Base-by-base conservation (phyloP, 2,329 filamentous ascomycete genomes). In the Pseudonectria foliicola region DNA sequence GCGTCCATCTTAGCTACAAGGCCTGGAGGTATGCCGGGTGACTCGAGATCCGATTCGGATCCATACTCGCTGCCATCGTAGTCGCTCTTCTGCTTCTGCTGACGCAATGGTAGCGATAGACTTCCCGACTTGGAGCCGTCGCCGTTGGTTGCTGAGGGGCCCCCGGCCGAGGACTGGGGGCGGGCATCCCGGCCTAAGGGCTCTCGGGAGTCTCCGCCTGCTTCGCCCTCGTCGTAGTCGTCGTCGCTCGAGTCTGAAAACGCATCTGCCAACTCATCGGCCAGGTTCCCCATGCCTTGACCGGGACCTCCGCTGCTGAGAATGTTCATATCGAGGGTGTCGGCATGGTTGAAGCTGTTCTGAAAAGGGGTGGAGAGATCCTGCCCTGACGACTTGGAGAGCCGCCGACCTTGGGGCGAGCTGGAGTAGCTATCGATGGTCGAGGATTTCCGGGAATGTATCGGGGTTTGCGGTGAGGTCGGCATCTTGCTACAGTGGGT, bases 11-110 rank as follows among this genome's bases (percentile, higher is more conserved):
- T 77, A 27, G 77, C 71, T 34, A 85, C 73, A 31, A 88, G 61
- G 15, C 73, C 77, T 0, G 75, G 69, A 7, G 79, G 75, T 54
- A 87, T 80, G 13, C 78, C 79, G n/a, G 78, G 67, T 10, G 73
- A 70, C 24, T 85, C 81, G 13, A 85, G 62, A 52, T 85, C 82
- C 3, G 78, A 80, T 45, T 84, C 80, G 2, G 77, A 82, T 6
- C 82, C 81, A 53, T 84, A 86, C 54, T 86, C 80, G 46, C 79
- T 84, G 7, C 82, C 81, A 51, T 85, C 81, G 52, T 85, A 85
- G 27, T 75, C 68, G 59, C 71, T 78, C 31, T 61, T 66, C 41
- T 60, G 63, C 40, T 73, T 68, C 39, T 69, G 68, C 46, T 79
- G 75, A 3, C 61, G 60, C 4, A 63, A 62, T 7, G 70, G 70